Percentiles rank a stretch among this genome's conserved stretches.
phyloP scores from a whole-genome alignment of 306 rosid species.

The Chamaecrista fasciculata region DNA sequence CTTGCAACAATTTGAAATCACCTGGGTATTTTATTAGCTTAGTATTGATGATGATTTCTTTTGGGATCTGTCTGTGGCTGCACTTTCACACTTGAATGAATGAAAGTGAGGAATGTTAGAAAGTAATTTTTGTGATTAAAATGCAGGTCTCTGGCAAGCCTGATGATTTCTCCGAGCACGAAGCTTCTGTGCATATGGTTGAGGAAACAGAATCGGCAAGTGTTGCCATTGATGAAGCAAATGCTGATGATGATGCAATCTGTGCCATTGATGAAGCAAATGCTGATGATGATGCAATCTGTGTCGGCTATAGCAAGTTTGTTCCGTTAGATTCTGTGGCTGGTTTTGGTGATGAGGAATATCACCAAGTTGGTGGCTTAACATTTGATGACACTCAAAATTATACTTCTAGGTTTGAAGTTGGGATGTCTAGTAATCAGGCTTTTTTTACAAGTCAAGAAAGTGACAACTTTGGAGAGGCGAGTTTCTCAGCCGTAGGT shows the following conservation, averaged over 20 bases:
- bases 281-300: conserved; percentile 11
- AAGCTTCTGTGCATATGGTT: conserved; percentile 16
- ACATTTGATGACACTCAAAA: conserved; percentile 32
- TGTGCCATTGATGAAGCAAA: conserved; percentile 28
- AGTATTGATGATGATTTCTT: not conserved
- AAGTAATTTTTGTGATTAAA: conserved; percentile 21
- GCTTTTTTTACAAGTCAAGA: conserved; percentile 30
- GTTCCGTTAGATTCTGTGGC: conserved; percentile 35
- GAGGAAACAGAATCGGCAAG: conserved; percentile 30
- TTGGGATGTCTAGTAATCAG: conserved; percentile 21
- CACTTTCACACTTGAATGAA: not conserved
- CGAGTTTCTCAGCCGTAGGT: conserved; percentile 57
- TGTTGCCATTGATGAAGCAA: conserved; percentile 32
- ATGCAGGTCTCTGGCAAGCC: conserved; percentile 45
- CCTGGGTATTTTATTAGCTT: not conserved
- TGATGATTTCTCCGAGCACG: conserved; percentile 18
- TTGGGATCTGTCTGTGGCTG: not conserved
- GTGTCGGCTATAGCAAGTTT: conserved; percentile 22
- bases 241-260: conserved; percentile 14
- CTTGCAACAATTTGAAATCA: not conserved
- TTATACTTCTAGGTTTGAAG: conserved; percentile 7
- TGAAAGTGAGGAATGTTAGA: not conserved
- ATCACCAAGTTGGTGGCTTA: conserved; percentile 23
- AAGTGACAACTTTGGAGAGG: conserved; percentile 42
- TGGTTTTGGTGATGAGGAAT: conserved; percentile 37